These are phyloP conservation scores for Fusarium sp. DNA, from an alignment of 2,329 filamentous ascomycete genomes.

Conservation along the genomic window DNA sequence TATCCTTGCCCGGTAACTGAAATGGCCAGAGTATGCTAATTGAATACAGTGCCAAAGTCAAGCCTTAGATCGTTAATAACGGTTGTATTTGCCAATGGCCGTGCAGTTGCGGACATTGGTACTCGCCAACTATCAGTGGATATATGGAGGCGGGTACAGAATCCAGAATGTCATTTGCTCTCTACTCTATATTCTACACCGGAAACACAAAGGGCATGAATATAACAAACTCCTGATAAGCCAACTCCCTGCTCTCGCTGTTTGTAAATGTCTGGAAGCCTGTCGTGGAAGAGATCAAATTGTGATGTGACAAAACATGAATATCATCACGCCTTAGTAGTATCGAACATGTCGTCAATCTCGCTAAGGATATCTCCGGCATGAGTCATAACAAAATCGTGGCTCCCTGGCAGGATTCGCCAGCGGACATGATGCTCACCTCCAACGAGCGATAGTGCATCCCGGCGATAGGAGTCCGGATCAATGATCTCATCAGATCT, in stretches of 20 bases:
- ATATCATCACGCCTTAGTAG: constrained; percentile 21
- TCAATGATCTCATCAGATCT: constrained; percentile 64
- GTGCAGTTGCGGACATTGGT: not conserved
- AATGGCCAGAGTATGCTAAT: constrained; percentile 36
- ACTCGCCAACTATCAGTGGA: not conserved
- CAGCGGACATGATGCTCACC: constrained; percentile 63
- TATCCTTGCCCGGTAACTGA: constrained; percentile 10
- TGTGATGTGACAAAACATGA: not conserved
- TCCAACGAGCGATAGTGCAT: constrained; percentile 64
- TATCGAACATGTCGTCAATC: constrained; percentile 63
- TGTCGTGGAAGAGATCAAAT: not conserved
- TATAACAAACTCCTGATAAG: constrained; percentile 5
- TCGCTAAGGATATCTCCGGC: constrained; percentile 56
- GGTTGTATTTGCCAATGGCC: not conserved
- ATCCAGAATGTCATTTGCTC: not conserved
- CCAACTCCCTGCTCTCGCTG: constrained; percentile 21
- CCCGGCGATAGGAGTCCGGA: constrained; percentile 59
- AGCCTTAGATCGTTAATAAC: constrained; percentile 63
- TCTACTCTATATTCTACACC: constrained; percentile 27
- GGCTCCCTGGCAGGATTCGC: constrained; percentile 64
- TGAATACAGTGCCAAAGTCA: constrained; percentile 67
- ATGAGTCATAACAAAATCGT: constrained; percentile 74
- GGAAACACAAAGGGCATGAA: constrained; percentile 5
- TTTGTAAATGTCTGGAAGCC: not conserved
- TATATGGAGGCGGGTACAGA: not conserved